Percentiles rank a stretch among this genome's conserved stretches.
phyloP scores from a whole-genome alignment of 768 basidiomycete genomes.

The Leccinum subtestaceum region DNA sequence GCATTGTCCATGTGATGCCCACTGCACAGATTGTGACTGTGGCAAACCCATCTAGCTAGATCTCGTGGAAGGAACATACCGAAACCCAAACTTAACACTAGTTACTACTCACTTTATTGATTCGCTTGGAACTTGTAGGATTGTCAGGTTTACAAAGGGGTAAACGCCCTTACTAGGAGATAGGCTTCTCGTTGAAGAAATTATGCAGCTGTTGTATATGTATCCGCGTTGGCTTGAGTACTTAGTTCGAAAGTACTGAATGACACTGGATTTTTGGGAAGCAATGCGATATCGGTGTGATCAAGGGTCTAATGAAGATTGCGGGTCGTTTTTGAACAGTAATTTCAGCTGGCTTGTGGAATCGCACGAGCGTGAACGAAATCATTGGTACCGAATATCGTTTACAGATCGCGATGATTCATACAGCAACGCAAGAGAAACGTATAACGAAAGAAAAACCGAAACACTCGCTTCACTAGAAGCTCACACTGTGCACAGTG shows the following conservation, averaged over 20 bases:
- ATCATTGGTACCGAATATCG: neutral
- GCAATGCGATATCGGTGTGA: neutral
- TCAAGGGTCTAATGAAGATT: neutral
- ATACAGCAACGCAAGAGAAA: neutral
- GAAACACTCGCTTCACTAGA: constrained; percentile 12
- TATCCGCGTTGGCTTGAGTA: neutral
- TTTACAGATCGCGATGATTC: neutral
- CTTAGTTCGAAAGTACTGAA: neutral
- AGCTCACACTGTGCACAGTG: constrained; percentile 20
- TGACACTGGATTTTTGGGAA: neutral
- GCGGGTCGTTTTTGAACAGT: neutral
- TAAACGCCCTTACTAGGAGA: neutral
- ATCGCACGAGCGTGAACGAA: neutral
- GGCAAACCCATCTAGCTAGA: neutral
- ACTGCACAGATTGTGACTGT: neutral
- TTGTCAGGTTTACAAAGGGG: neutral
- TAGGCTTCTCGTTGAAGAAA: neutral
- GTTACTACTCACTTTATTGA: neutral
- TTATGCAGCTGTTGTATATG: neutral
- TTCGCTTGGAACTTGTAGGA: neutral
- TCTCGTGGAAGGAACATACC: neutral
- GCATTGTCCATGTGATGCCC: neutral
- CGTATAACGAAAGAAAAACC: neutral
- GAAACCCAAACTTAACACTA: neutral
- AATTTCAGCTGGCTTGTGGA: neutral